Conservation (phyloP, 306 rosid species). For the Castanea sativa region DNA sequence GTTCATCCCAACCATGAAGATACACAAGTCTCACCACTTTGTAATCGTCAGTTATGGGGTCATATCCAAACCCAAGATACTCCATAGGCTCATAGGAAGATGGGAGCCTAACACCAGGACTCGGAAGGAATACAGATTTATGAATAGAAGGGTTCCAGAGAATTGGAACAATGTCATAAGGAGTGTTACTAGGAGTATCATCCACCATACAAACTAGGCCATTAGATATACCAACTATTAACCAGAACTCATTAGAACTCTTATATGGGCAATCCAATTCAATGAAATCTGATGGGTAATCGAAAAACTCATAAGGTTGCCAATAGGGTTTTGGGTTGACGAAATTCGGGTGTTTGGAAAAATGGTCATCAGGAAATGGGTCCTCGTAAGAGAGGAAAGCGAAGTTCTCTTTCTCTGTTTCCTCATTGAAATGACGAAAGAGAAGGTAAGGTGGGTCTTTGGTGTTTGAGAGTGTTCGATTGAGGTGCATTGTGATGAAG, state of each 20-base stretch:
- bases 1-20: background rate
- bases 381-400: no score
- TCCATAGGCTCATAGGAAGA: background rate
- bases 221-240: background rate
- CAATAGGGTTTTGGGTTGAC: no score
- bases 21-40: conserved; percentile 15
- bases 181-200: background rate
- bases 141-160: conserved; percentile 18
- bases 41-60: background rate
- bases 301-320: no score
- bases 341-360: no score
- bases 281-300: background rate
- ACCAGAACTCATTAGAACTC: background rate
- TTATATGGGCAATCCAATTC: background rate
- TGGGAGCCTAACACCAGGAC: background rate
- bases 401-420: no score
- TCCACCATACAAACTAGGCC: conserved; percentile 7
- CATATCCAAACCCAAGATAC: conserved; percentile 19
- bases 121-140: background rate
- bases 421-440: background rate
- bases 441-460: background rate
- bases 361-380: no score
- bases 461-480: background rate
- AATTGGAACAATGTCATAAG: background rate
- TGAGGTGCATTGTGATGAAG: conserved; percentile 16